Conservation (phyloP, 1,284 basidiomycete genomes). For the Ganoderma meredithae region DNA sequence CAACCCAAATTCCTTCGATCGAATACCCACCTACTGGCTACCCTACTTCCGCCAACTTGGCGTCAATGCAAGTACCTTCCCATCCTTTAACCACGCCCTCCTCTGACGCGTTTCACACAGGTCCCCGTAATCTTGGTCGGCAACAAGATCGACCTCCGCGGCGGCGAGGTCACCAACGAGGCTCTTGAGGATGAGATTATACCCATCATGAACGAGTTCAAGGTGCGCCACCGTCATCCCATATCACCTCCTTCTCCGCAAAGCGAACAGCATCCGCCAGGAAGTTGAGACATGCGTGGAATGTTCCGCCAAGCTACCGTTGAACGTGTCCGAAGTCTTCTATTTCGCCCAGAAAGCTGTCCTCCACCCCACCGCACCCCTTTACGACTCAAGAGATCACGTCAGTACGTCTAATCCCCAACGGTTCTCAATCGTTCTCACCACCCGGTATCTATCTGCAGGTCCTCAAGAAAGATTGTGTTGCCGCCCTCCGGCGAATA, state of each 20-base stretch:
- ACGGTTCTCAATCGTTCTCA: slow-evolving; percentile 5
- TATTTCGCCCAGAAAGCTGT: slow-evolving; percentile 99
- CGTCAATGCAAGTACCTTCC: slow-evolving; percentile 73
- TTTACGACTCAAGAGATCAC: slow-evolving; percentile 97
- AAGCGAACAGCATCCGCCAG: slow-evolving; percentile 48
- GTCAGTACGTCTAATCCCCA: slow-evolving; percentile 49
- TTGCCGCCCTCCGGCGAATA: slow-evolving; percentile 89
- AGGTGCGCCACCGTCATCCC: slow-evolving; percentile 57
- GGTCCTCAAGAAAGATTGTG: slow-evolving; percentile 94
- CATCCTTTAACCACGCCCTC: slow-evolving; percentile 18
- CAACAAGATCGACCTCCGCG: slow-evolving; percentile 97
- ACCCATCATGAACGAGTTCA: slow-evolving; percentile 97
- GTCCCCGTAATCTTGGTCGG: slow-evolving; percentile 97
- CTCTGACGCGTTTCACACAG: slow-evolving; percentile 47
- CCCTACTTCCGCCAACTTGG: slow-evolving; percentile 96
- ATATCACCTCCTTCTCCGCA: slow-evolving; percentile 15
- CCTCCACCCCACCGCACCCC: slow-evolving; percentile 93
- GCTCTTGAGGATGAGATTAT: slow-evolving; percentile 94
- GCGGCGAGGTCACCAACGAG: slow-evolving; percentile 93
- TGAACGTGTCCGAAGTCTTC: slow-evolving; percentile 99
- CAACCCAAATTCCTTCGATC: slow-evolving; percentile 94
- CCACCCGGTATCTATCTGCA: slow-evolving; percentile 40
- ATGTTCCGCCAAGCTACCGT: slow-evolving; percentile 88
- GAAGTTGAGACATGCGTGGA: slow-evolving; percentile 99
- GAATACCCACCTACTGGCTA: slow-evolving; percentile 98